Evolutionary conservation across 225 moss, liverwort and hornwort genomes (phyloP), one percentile per base, ranked within the genome.

Genomic region (Lunularia cruciata): DNA sequence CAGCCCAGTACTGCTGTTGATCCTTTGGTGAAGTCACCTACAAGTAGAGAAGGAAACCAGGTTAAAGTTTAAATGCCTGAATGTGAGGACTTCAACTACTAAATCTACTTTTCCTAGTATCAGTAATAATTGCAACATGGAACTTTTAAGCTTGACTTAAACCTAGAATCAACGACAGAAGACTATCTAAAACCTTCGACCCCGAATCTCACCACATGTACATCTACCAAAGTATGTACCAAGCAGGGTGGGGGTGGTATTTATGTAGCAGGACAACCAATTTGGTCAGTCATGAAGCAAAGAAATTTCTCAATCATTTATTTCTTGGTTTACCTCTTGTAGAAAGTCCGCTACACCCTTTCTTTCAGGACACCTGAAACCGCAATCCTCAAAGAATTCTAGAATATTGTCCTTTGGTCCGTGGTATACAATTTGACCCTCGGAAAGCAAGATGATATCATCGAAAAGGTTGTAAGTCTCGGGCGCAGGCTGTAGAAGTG

Each of bases 311-410:
- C n/a, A n/a, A 40, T 13, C 7, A 40, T 40, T 40, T 40, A 40
- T 5, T 40, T 40, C 40, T 40, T 40, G 40, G 23, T 45, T 55
- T 64, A 74, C 74, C 75, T 75, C 75, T 61, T 75, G 75, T 12
- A 75, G 48, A 59, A 75, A 75, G 39, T 75, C 75, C 37, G 68
- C 75, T 13, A 60, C 60, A 18, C 75, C 75, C 51, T 75, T 75
- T 36, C 75, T 48, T 14, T 63, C 59, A 3, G 75, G 75, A 51
- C 75, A 68, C 59, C 32, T 68, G 51, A 75, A 75, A 3, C 75
- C 75, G 48, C 68, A 68, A 2, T 55, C 36, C 40, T 68, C 75
- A 38, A 75, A 75, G 34, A 75, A 75, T 27, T 25, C 49, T 18
- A 68, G 26, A 46, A 75, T 32, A 20, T 68, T 6, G 4, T 75